Conservation (phyloP, 306 rosid species). For the Medicago truncatula region DNA sequence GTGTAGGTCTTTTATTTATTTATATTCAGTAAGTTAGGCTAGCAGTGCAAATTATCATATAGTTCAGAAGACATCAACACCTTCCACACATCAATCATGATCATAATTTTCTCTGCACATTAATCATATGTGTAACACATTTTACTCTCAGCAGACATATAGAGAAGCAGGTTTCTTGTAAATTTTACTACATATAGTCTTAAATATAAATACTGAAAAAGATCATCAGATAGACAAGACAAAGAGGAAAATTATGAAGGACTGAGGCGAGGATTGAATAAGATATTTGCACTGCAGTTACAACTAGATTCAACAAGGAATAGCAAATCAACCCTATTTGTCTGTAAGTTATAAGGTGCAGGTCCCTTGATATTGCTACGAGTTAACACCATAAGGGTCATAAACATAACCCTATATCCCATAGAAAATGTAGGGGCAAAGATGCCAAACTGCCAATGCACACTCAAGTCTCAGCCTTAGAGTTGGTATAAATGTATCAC, state of each 20-base stretch:
- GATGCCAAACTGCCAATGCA: slow-evolving; percentile 12
- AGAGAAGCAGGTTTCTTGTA: background rate
- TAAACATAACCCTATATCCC: slow-evolving; percentile 18
- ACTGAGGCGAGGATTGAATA: slow-evolving; percentile 22
- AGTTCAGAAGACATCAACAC: slow-evolving; percentile 12
- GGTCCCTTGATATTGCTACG: slow-evolving; percentile 16
- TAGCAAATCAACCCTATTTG: background rate
- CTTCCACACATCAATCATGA: background rate
- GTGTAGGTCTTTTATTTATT: slow-evolving; percentile 17
- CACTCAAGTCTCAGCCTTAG: background rate
- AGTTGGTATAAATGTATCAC: slow-evolving; percentile 32
- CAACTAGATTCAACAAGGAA: slow-evolving; percentile 21
- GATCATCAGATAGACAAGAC: background rate
- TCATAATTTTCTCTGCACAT: slow-evolving; percentile 4
- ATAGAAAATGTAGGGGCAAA: slow-evolving; percentile 23
- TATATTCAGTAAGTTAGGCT: slow-evolving; percentile 20
- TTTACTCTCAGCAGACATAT: slow-evolving; percentile 1
- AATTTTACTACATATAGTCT: slow-evolving; percentile 22
- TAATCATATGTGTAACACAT: background rate
- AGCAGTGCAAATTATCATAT: background rate
- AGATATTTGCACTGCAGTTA: slow-evolving; percentile 13
- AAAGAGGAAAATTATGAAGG: slow-evolving; percentile 24
- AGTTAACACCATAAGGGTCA: slow-evolving; percentile 19
- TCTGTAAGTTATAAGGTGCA: slow-evolving; percentile 18
- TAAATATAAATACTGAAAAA: slow-evolving; percentile 6